A percentile compares a stretch with the other conserved stretches of the same genome.
Conservation (phyloP, 768 basidiomycete species). For the Tulasnella calospora region DNA sequence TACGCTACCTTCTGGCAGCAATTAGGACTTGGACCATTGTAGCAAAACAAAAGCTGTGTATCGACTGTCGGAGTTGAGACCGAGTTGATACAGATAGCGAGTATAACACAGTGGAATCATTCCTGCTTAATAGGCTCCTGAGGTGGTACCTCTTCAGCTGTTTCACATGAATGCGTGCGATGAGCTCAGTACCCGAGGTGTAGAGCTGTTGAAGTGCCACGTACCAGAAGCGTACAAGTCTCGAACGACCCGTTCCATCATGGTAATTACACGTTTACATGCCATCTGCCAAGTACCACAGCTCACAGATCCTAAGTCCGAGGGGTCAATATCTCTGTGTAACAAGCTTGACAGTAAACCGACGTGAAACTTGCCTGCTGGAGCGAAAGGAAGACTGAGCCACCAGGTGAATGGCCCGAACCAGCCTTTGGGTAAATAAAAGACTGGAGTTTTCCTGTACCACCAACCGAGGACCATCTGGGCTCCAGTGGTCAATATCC, state of each 20-base stretch:
- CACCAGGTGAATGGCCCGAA: constrained; percentile 85
- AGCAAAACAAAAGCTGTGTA: background rate
- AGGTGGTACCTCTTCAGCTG: background rate
- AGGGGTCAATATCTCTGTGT: constrained; percentile 5
- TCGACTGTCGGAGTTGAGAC: background rate
- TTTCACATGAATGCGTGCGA: background rate
- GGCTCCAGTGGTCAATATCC: constrained; percentile 80
- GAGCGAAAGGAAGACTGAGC: constrained; percentile 86
- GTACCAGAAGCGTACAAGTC: constrained; percentile 42
- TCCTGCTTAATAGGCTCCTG: background rate
- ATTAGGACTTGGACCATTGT: background rate
- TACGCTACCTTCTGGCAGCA: constrained; percentile 22
- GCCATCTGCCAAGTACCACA: constrained; percentile 96
- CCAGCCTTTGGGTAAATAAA: constrained; percentile 89
- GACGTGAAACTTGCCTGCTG: constrained; percentile 55
- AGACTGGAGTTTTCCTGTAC: constrained; percentile 85
- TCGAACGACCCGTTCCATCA: constrained; percentile 68
- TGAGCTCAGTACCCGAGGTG: background rate
- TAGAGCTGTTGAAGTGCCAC: background rate
- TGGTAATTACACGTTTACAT: constrained; percentile 74
- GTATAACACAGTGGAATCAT: background rate
- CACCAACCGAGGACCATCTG: constrained; percentile 86
- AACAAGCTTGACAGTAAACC: background rate
- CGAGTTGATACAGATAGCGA: background rate
- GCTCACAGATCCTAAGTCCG: constrained; percentile 71